phyloP scores from a whole-genome alignment of 1,284 basidiomycete species.

The Acaromyces ingoldii region DNA sequence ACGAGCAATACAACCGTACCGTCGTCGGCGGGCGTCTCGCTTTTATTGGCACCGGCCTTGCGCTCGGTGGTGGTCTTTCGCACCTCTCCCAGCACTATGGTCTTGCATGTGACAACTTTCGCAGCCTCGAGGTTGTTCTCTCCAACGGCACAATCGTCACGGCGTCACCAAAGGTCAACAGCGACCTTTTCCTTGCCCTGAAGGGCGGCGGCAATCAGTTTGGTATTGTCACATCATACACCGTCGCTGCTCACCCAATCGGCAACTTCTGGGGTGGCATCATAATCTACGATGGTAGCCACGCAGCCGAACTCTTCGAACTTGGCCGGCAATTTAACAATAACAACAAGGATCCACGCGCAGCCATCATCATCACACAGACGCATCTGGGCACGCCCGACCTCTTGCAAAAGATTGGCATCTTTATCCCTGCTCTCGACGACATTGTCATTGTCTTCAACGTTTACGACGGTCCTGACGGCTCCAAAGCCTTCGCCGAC shows the following conservation, averaged over 20 bases:
- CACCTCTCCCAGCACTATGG: constrained; percentile 27
- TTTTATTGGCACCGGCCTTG: constrained; percentile 25
- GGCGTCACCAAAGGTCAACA: constrained; percentile 15
- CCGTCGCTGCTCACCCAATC: constrained; percentile 24
- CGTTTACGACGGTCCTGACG: constrained; percentile 12
- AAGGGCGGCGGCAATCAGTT: constrained; percentile 34
- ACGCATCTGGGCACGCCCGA: background rate
- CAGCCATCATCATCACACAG: constrained; percentile 11
- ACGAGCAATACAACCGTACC: constrained; percentile 9
- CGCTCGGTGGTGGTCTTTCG: constrained; percentile 26
- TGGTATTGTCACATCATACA: constrained; percentile 27
- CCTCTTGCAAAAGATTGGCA: background rate
- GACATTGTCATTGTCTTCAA: constrained; percentile 6
- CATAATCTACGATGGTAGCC: constrained; percentile 6
- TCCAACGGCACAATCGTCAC: constrained; percentile 26
- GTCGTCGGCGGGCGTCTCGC: constrained; percentile 22
- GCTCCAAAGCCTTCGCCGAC: background rate
- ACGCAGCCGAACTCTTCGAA: background rate
- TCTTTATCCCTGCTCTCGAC: background rate
- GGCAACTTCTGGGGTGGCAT: constrained; percentile 7
- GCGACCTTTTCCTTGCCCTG: constrained; percentile 29
- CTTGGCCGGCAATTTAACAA: background rate
- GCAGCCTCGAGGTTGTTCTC: constrained; percentile 27
- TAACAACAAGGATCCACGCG: constrained; percentile 10
- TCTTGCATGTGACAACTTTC: constrained; percentile 24